Percentiles rank a stretch among this genome's conserved stretches.
Conservation (phyloP, 2,329 filamentous ascomycete species). For the Aspergillus fructus region DNA sequence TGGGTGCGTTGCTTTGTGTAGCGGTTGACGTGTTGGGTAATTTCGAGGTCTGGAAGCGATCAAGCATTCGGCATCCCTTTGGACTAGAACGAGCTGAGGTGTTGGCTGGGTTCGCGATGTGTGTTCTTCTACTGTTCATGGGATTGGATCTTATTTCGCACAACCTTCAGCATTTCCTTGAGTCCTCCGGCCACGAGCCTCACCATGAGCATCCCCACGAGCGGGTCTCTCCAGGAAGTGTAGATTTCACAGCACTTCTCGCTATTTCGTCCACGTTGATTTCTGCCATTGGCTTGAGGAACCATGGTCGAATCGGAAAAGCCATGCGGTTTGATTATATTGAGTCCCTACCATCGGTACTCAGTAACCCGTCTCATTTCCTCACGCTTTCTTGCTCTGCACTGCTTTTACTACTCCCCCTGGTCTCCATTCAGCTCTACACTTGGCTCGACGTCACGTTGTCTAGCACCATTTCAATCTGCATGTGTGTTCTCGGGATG, state of each 20-base stretch:
- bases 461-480: slow-evolving; percentile 75
- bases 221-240: slow-evolving; percentile 68
- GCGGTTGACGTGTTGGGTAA: slow-evolving; percentile 91
- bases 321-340: slow-evolving; percentile 86
- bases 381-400: slow-evolving; percentile 84
- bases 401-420: slow-evolving; percentile 75
- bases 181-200: slow-evolving; percentile 70
- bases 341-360: slow-evolving; percentile 75
- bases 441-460: slow-evolving; percentile 80
- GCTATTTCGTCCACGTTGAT: slow-evolving; percentile 81
- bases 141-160: slow-evolving; percentile 94
- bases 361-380: slow-evolving; percentile 94
- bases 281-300: slow-evolving; percentile 82
- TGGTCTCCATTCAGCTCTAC: slow-evolving; percentile 78
- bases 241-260: slow-evolving; percentile 78
- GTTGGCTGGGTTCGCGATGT: slow-evolving; percentile 92
- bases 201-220: slow-evolving; percentile 70
- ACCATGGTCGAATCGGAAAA: slow-evolving; percentile 88
- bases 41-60: slow-evolving; percentile 96
- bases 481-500: slow-evolving; percentile 85
- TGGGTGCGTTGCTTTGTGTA: slow-evolving; percentile 87
- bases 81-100: slow-evolving; percentile 89
- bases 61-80: slow-evolving; percentile 90
- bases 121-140: slow-evolving; percentile 94
- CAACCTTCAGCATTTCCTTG: slow-evolving; percentile 88